A percentile compares a stretch with the other conserved stretches of the same genome.
phyloP scores from a whole-genome alignment of 2,329 filamentous ascomycete genomes.

The Coniella lustricola region DNA sequence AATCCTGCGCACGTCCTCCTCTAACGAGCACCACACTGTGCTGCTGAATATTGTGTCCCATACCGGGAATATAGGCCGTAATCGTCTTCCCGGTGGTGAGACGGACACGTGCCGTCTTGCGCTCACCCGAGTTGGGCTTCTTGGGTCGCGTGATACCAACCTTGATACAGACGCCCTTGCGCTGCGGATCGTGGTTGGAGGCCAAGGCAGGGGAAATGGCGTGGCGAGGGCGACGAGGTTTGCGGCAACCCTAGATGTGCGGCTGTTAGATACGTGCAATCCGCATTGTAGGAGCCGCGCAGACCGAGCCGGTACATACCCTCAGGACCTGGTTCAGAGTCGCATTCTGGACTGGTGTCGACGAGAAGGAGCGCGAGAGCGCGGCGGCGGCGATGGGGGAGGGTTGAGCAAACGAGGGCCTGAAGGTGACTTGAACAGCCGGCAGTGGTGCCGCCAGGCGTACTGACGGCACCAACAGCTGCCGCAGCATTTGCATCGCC shows the following conservation, averaged over 20 bases:
- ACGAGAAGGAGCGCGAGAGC: constrained; percentile 26
- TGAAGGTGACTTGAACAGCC: constrained; percentile 4
- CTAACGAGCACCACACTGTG: constrained; percentile 96
- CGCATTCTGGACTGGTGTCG: constrained; percentile 44
- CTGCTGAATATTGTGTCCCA: constrained; percentile 98
- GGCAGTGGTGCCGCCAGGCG: constrained; percentile 17
- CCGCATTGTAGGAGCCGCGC: background rate
- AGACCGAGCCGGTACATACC: constrained; percentile 30
- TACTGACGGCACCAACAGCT: constrained; percentile 25
- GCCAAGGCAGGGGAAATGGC: constrained; percentile 79
- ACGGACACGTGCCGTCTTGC: constrained; percentile 88
- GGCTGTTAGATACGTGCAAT: background rate
- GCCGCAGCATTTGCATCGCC: constrained; percentile 30
- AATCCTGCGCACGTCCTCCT: constrained; percentile 90
- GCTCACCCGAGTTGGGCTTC: constrained; percentile 97
- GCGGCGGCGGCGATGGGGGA: constrained; percentile 17
- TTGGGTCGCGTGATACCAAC: constrained; percentile 93
- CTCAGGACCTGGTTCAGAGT: constrained; percentile 69
- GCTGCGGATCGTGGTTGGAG: constrained; percentile 61
- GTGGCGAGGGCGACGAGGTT: constrained; percentile 73
- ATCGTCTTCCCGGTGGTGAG: constrained; percentile 81
- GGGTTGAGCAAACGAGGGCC: constrained; percentile 19
- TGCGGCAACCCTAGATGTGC: constrained; percentile 59
- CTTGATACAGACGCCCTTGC: constrained; percentile 94
- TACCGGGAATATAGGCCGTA: constrained; percentile 91